Evolutionary conservation across 768 basidiomycete species (phyloP).

Genomic region (Amanita thiersii): DNA sequence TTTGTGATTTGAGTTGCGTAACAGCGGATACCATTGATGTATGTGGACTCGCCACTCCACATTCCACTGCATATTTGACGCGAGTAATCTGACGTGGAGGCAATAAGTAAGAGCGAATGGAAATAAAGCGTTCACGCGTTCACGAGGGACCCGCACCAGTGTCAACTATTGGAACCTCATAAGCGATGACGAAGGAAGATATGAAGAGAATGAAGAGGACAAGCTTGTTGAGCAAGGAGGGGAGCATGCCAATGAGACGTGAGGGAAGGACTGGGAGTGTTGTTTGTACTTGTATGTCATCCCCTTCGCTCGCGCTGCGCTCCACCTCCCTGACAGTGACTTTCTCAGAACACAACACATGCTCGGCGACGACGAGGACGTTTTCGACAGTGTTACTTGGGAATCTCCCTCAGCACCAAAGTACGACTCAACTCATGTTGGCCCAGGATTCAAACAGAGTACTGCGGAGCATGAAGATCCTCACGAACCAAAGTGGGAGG

Average conservation of each 20-base stretch:
- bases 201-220: slow-evolving; percentile 16
- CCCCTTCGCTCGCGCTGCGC: slow-evolving; percentile 9
- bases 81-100: slow-evolving; percentile 46
- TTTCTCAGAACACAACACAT: slow-evolving; percentile 29
- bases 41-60: slow-evolving; percentile 75
- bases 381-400: slow-evolving; percentile 90
- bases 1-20: background rate
- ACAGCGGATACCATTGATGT: slow-evolving; percentile 67
- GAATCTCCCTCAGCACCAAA: slow-evolving; percentile 59
- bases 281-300: slow-evolving; percentile 27
- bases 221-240: slow-evolving; percentile 14
- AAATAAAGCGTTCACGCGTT: slow-evolving; percentile 8
- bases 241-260: slow-evolving; percentile 11
- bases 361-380: slow-evolving; percentile 83
- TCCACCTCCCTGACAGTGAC: slow-evolving; percentile 14
- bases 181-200: slow-evolving; percentile 34
- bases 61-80: slow-evolving; percentile 94
- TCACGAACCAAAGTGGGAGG: slow-evolving; percentile 87
- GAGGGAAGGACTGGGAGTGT: slow-evolving; percentile 17
- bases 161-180: slow-evolving; percentile 60
- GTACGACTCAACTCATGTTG: slow-evolving; percentile 38
- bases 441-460: slow-evolving; percentile 79
- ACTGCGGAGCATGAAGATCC: slow-evolving; percentile 68
- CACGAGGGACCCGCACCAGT: slow-evolving; percentile 30
- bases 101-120: too few species aligned